These are phyloP conservation scores for Penicillium sp. DNA, from an alignment of 2,329 filamentous ascomycete species.

Conservation along the genomic window DNA sequence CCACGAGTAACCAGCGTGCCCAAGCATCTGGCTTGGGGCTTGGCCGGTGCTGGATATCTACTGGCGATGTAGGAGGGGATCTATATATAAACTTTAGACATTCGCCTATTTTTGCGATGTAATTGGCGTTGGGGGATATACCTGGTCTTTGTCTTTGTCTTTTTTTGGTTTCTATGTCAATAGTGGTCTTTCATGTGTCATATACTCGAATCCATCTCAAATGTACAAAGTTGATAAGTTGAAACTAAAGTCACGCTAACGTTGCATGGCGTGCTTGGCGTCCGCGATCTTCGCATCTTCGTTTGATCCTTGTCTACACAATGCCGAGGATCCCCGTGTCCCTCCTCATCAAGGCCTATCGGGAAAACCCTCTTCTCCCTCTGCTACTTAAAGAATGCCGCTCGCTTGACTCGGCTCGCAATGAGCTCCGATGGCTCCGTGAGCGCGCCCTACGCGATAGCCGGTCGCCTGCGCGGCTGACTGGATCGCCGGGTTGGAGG, in stretches of 20 bases:
- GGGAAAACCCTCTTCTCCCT: slow-evolving; percentile 36
- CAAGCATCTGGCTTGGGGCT: slow-evolving; percentile 16
- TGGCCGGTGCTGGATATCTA: slow-evolving; percentile 24
- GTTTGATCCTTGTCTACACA: not conserved
- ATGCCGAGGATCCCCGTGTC: slow-evolving; percentile 43
- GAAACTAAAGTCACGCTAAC: not conserved
- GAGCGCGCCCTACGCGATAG: slow-evolving; percentile 32
- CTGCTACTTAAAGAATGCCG: slow-evolving; percentile 44
- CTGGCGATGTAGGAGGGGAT: slow-evolving; percentile 13
- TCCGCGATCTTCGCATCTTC: not conserved
- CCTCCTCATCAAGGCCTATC: slow-evolving; percentile 35
- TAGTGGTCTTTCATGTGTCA: slow-evolving; percentile 1
- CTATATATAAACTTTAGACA: not conserved
- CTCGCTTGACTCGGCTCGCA: slow-evolving; percentile 40
- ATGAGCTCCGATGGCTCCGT: slow-evolving; percentile 46
- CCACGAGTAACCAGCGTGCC: slow-evolving; percentile 13
- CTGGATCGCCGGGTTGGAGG: slow-evolving; percentile 22
- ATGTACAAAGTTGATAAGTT: not conserved
- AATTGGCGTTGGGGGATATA: slow-evolving; percentile 10
- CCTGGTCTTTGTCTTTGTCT: slow-evolving; percentile 3
- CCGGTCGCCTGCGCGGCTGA: not conserved
- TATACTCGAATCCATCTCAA: not conserved
- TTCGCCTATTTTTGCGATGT: slow-evolving; percentile 12
- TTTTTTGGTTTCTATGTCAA: not conserved
- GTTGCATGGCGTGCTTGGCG: not conserved